phyloP scores from a whole-genome alignment of 2,329 filamentous ascomycete genomes.

The Eutypella sp. region DNA sequence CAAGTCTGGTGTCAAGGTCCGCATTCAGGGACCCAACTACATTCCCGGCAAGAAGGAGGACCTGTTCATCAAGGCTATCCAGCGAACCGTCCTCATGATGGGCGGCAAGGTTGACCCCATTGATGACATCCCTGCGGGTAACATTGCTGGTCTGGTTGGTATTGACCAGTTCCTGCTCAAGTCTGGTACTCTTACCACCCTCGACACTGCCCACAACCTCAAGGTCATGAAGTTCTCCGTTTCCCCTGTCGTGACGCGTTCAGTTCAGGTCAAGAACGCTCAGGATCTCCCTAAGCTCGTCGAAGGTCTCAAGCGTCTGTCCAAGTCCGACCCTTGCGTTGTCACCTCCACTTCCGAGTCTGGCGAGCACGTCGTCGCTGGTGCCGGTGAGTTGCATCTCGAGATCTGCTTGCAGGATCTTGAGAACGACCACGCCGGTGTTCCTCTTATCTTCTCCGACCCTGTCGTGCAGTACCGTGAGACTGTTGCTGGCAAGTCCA shows the following conservation, averaged over 20 bases:
- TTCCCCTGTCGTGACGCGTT: slow-evolving; percentile 96
- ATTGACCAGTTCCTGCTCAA: slow-evolving; percentile 99
- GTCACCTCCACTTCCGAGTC: slow-evolving; percentile 83
- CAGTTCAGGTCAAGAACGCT: slow-evolving; percentile 99
- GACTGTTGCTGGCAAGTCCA: slow-evolving; percentile 78
- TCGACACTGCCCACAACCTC: slow-evolving; percentile 97
- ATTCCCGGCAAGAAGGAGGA: slow-evolving; percentile 97
- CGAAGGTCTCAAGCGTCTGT: slow-evolving; percentile 99
- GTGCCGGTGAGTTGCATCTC: slow-evolving; percentile 98
- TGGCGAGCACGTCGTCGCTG: slow-evolving; percentile 97
- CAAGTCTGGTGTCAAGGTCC: slow-evolving; percentile 96
- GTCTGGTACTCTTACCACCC: slow-evolving; percentile 98
- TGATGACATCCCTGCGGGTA: slow-evolving; percentile 97
- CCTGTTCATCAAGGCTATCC: slow-evolving; percentile 97
- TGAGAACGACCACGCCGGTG: slow-evolving; percentile 97
- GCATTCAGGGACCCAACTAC: slow-evolving; percentile 99
- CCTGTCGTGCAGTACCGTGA: slow-evolving; percentile 98
- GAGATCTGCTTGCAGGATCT: slow-evolving; percentile 99
- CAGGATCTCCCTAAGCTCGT: slow-evolving; percentile 99
- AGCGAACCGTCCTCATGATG: slow-evolving; percentile 99
- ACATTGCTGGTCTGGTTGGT: slow-evolving; percentile 99
- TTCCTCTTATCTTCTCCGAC: slow-evolving; percentile 96
- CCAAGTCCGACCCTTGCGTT: slow-evolving; percentile 99
- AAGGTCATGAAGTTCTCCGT: slow-evolving; percentile 99
- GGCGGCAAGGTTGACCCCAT: slow-evolving; percentile 98